Evolutionary conservation across 2,329 filamentous ascomycete species (phyloP).

Genomic region (Biscogniauxia sp.): DNA sequence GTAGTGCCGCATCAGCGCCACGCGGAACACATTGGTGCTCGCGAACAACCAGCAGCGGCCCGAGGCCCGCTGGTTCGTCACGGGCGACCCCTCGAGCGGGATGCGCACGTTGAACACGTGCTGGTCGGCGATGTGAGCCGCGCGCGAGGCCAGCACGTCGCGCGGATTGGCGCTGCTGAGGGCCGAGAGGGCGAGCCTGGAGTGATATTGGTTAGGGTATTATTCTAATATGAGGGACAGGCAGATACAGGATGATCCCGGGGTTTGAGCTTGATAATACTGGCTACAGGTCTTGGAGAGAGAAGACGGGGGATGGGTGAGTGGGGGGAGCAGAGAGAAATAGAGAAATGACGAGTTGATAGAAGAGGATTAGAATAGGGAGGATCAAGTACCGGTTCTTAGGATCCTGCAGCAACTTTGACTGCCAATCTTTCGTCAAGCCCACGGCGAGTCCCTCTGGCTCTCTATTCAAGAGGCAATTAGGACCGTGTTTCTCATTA

Average conservation of each 20-base stretch:
- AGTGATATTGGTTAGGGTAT: no score
- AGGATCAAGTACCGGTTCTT: constrained; percentile 56
- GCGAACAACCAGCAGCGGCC: constrained; percentile 93
- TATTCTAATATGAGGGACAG: not conserved
- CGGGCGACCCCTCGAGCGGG: constrained; percentile 74
- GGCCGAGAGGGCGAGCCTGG: constrained; percentile 71
- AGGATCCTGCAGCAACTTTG: constrained; percentile 59
- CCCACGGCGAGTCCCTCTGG: constrained; percentile 50
- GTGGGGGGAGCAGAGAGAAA: no score
- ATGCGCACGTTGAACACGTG: constrained; percentile 84
- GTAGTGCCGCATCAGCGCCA: constrained; percentile 84
- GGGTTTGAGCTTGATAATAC: no score
- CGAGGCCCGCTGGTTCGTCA: constrained; percentile 80
- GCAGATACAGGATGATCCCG: not conserved
- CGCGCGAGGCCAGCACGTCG: constrained; percentile 62
- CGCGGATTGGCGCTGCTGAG: constrained; percentile 66
- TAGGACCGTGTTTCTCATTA: constrained; percentile 37
- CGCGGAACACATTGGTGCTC: constrained; percentile 84
- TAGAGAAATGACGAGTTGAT: no score
- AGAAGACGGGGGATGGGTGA: no score
- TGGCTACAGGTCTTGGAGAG: no score
- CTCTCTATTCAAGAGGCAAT: constrained; percentile 24
- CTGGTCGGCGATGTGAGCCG: constrained; percentile 63
- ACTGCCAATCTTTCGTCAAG: constrained; percentile 58
- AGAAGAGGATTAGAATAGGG: not conserved